Evolutionary conservation across 257 asterid species (phyloP).

Genomic region (Schizonepeta tenuifolia): DNA sequence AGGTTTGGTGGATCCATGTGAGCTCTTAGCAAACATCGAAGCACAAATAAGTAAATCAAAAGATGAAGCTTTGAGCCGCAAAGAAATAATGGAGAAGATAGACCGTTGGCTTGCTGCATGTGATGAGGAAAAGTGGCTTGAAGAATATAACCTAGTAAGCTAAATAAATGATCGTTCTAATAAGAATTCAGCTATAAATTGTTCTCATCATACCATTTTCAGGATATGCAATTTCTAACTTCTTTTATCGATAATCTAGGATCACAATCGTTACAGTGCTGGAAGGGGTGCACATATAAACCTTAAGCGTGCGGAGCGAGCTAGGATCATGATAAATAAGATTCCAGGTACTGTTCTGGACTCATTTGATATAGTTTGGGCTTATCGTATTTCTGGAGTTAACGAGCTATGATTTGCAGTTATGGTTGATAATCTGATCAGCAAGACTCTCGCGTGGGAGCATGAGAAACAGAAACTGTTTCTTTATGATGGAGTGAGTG

Average conservation of each 20-base stretch:
- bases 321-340: conserved; percentile 74
- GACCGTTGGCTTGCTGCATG: conserved; percentile 95
- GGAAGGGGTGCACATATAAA: conserved; percentile 95
- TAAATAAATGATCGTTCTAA: conserved; percentile 14
- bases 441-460: conserved; percentile 86
- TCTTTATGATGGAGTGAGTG: conserved; percentile 89
- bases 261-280: conserved; percentile 80
- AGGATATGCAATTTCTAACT: conserved; percentile 5
- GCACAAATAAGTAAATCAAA: conserved; percentile 72
- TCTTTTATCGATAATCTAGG: conserved; percentile 46
- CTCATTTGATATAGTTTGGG: conserved; percentile 2
- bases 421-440: conserved; percentile 76
- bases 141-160: conserved; percentile 78
- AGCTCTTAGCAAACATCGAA: conserved; percentile 81
- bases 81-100: conserved; percentile 80
- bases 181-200: neutral
- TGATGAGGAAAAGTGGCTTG: conserved; percentile 97
- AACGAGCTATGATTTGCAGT: conserved; percentile 49
- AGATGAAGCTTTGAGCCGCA: conserved; percentile 82
- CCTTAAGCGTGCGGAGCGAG: conserved; percentile 93
- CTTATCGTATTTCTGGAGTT: conserved; percentile 29
- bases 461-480: conserved; percentile 74
- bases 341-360: conserved; percentile 69
- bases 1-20: conserved; percentile 97
- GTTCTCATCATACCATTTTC: conserved; percentile 18